phyloP scores from a whole-genome alignment of 805 yeast genomes.

The Debaryomyces tyrocola region DNA sequence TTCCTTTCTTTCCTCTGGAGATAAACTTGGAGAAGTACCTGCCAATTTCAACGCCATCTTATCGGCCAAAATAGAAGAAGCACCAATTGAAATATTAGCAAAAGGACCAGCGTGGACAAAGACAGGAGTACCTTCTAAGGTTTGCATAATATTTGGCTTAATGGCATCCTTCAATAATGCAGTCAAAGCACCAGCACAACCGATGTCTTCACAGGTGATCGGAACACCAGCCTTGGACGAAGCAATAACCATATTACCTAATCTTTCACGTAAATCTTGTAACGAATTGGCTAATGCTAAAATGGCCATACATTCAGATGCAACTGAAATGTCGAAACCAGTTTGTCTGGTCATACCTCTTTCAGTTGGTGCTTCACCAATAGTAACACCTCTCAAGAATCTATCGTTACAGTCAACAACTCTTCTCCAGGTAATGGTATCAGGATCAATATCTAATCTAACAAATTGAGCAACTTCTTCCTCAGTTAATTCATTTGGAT shows the following conservation, averaged over 20 bases:
- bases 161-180: slow-evolving; percentile 80
- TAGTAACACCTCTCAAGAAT: slow-evolving; percentile 72
- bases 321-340: slow-evolving; percentile 83
- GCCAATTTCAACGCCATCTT: slow-evolving; percentile 77
- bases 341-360: slow-evolving; percentile 69
- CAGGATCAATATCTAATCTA: slow-evolving; percentile 75
- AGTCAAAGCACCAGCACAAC: slow-evolving; percentile 84
- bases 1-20: slow-evolving; percentile 42
- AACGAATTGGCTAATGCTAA: slow-evolving; percentile 71
- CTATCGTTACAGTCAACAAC: slow-evolving; percentile 86
- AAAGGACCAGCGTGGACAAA: slow-evolving; percentile 88
- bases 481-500: slow-evolving; percentile 69
- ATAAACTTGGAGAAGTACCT: slow-evolving; percentile 55
- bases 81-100: slow-evolving; percentile 86
- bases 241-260: slow-evolving; percentile 76
- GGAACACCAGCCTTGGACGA: slow-evolving; percentile 68
- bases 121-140: slow-evolving; percentile 85
- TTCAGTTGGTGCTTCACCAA: slow-evolving; percentile 82
- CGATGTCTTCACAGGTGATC: slow-evolving; percentile 78
- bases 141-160: slow-evolving; percentile 85
- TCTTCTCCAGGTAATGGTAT: slow-evolving; percentile 76
- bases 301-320: slow-evolving; percentile 85
- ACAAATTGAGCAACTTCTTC: slow-evolving; percentile 68
- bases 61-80: slow-evolving; percentile 80
- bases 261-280: slow-evolving; percentile 69